phyloP scores from a whole-genome alignment of 805 yeast genomes.

The Maudiozyma barnettii region DNA sequence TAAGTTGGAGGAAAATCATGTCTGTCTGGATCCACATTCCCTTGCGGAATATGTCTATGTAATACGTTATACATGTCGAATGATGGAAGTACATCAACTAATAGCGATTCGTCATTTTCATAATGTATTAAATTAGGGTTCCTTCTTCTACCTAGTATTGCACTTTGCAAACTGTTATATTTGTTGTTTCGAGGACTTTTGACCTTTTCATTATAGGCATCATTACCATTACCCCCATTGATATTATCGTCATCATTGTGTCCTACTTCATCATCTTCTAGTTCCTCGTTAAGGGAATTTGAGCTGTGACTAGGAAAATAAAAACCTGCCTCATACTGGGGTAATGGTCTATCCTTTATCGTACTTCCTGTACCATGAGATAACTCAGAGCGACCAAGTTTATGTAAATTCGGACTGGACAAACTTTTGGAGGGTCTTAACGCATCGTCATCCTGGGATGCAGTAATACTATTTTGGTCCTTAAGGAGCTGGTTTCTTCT shows the following conservation, averaged over 20 bases:
- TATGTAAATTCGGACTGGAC: slow-evolving; percentile 5
- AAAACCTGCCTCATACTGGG: slow-evolving; percentile 3
- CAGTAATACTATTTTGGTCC: not conserved
- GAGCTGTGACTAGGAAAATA: not conserved
- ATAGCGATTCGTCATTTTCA: slow-evolving; percentile 9
- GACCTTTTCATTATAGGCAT: not conserved
- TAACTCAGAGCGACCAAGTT: slow-evolving; percentile 9
- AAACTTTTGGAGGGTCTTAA: slow-evolving; percentile 1
- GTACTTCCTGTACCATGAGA: slow-evolving; percentile 6
- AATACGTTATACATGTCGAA: slow-evolving; percentile 55
- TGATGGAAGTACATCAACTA: slow-evolving; percentile 53
- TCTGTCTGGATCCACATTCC: slow-evolving; percentile 25
- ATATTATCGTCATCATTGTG: not conserved
- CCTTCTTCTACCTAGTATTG: not conserved
- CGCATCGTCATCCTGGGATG: not conserved
- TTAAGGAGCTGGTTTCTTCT: not conserved
- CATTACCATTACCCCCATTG: not conserved
- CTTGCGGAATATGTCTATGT: slow-evolving; percentile 35
- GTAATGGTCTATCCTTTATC: slow-evolving; percentile 3
- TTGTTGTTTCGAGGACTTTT: not conserved
- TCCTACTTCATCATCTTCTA: not conserved
- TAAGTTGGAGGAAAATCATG: slow-evolving; percentile 31
- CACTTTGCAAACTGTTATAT: not conserved
- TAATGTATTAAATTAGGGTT: slow-evolving; percentile 7
- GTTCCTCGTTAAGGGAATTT: slow-evolving; percentile 1